Evolutionary conservation across 106 monocot genomes (phyloP).

Genomic region (Agapanthus africanus): DNA sequence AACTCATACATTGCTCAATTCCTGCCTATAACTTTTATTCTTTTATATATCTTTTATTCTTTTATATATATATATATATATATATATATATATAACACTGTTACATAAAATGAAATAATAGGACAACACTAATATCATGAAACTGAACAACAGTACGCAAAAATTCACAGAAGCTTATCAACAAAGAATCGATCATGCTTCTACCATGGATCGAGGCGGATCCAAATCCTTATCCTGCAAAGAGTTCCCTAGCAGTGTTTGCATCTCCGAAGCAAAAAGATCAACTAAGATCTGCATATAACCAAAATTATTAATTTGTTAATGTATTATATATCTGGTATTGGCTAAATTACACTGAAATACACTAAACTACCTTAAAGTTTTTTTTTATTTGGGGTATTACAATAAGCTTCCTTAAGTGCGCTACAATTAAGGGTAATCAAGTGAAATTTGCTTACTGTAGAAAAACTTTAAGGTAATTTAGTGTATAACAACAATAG

Average conservation of each 20-base stretch:
- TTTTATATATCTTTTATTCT: no score
- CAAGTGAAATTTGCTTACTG: no score
- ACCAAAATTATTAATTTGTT: neutral
- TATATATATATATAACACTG: neutral
- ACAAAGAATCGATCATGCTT: conserved; percentile 74
- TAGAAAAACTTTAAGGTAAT: no score
- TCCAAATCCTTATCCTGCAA: conserved; percentile 73
- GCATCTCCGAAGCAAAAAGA: conserved; percentile 80
- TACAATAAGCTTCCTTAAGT: neutral
- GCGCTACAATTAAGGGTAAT: no score
- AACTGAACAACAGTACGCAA: no score
- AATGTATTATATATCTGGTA: neutral
- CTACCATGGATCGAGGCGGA: conserved; percentile 66
- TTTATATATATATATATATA: neutral
- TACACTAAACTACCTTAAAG: no score
- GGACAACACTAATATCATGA: no score
- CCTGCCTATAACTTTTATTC: neutral
- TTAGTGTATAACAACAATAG: no score
- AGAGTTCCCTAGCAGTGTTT: conserved; percentile 54
- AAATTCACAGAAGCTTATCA: conserved; percentile 12
- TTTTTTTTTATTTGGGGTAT: neutral
- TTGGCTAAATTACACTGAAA: no score
- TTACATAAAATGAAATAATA: neutral
- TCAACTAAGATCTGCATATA: conserved; percentile 69
- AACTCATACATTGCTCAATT: neutral